Evolutionary conservation across 1,284 basidiomycete species (phyloP), one percentile per base, ranked within the genome.

Genomic region (Leccinum insigne): DNA sequence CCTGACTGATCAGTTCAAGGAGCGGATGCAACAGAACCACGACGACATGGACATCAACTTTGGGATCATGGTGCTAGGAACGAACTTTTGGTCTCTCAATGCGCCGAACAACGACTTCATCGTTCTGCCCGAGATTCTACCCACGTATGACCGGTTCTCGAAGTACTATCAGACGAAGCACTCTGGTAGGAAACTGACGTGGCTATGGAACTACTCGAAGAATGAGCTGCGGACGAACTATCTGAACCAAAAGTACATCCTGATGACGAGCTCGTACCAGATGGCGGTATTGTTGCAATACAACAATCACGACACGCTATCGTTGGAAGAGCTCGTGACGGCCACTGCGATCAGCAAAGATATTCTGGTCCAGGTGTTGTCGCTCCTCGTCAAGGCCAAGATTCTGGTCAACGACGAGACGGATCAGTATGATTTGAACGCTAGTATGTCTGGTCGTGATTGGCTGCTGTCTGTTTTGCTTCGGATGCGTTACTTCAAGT

Each of bases 141-240:
- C 91, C 14, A 94, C 93, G 2, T 95, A 96, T 78, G 93, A 98
- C 71, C 89, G 94, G 18, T 99, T 99, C 85, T 88, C 91, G 71
- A 89, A 92, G 70, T 99, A 96, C 82, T 99, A 99, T 80, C 91
- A 94, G 73, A 91, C 90, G 72, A 96, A 97, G 80, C 95, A 97
- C 79, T 93, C 91, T 4, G 97, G 97, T 23, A 92, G 98, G 67
- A 98, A 98, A 75, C 85, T 99, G 29, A 96, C 94, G 0, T 99
- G 97, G 97, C 80, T 99, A 18, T 99, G 97, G 97, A 97, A 98
- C 76, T 92, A 97, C 77, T 95, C 92, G 42, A 96, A 97, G 83
- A 97, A 95, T 81, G 98, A 99, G 77, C 84, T 99, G 60, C 89
- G 93, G 66, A 96, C 96, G 65, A 96, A 93, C 75, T 96, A 98